Conservation (phyloP, 768 basidiomycete genomes). For the Pulveroboletus sp. region DNA sequence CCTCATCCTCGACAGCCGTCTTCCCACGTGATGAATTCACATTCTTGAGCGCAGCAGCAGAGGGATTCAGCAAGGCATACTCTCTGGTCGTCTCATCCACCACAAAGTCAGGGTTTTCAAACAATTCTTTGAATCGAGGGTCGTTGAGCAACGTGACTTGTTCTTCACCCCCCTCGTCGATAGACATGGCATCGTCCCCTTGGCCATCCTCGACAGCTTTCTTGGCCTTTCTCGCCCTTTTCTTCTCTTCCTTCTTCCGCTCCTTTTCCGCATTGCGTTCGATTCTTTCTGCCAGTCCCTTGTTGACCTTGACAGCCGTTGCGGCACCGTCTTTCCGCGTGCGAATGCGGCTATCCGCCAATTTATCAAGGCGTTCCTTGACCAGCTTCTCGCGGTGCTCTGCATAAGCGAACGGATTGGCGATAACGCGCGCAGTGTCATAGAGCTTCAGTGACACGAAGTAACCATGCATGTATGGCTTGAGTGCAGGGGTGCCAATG, state of each 20-base stretch:
- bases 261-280: constrained; percentile 58
- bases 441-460: constrained; percentile 95
- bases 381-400: constrained; percentile 91
- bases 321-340: constrained; percentile 54
- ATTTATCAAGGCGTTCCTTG: constrained; percentile 86
- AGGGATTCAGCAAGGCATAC: constrained; percentile 92
- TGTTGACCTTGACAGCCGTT: constrained; percentile 48
- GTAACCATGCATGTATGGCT: constrained; percentile 99
- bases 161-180: constrained; percentile 25
- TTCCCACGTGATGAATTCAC: constrained; percentile 40
- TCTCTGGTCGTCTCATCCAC: constrained; percentile 89
- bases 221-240: constrained; percentile 44
- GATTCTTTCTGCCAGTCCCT: constrained; percentile 79
- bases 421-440: constrained; percentile 91
- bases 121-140: constrained; percentile 86
- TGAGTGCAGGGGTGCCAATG: constrained; percentile 90
- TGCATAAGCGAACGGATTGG: constrained; percentile 93
- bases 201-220: constrained; percentile 35
- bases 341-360: constrained; percentile 91
- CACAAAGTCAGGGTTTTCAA: constrained; percentile 87
- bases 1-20: constrained; percentile 87
- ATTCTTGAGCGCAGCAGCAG: constrained; percentile 59
- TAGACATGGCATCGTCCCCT: constrained; percentile 33
- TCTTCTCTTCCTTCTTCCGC: constrained; percentile 54
- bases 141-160: constrained; percentile 66